These are phyloP conservation scores for Populus hybrid DNA, from an alignment of 441 rosid genomes.

Conservation along the genomic window DNA sequence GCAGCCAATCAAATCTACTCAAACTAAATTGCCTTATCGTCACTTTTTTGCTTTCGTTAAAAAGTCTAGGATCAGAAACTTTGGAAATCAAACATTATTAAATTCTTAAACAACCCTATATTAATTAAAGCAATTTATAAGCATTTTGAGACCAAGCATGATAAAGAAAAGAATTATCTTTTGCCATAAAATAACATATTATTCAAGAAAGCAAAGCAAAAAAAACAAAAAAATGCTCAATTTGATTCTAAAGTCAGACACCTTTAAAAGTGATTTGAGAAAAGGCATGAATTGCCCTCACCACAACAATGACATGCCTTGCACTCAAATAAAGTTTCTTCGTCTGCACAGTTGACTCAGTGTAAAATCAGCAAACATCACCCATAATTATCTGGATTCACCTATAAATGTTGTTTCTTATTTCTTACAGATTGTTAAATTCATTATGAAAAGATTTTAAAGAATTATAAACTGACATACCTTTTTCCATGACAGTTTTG, in stretches of 20 bases:
- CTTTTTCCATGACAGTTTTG: constrained; percentile 85
- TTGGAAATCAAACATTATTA: neutral
- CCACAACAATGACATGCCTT: neutral
- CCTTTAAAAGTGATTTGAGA: neutral
- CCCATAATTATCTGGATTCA: neutral
- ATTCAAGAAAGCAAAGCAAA: neutral
- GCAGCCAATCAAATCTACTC: neutral
- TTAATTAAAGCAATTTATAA: neutral
- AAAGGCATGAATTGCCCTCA: neutral
- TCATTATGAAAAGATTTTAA: constrained; percentile 16
- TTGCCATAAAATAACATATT: neutral
- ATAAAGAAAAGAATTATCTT: neutral
- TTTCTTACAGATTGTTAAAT: constrained; percentile 13
- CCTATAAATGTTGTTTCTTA: neutral
- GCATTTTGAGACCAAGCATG: neutral
- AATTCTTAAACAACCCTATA: neutral
- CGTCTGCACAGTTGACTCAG: neutral
- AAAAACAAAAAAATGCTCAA: neutral
- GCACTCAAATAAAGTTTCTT: neutral
- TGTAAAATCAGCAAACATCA: neutral
- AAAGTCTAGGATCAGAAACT: neutral
- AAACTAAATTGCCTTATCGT: neutral
- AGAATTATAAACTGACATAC: constrained; percentile 45
- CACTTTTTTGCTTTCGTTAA: neutral
- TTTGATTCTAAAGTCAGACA: neutral